Percentiles rank a stretch among this genome's conserved stretches.
Conservation (phyloP, 2,329 filamentous ascomycete genomes). For the Alternaria longipes region DNA sequence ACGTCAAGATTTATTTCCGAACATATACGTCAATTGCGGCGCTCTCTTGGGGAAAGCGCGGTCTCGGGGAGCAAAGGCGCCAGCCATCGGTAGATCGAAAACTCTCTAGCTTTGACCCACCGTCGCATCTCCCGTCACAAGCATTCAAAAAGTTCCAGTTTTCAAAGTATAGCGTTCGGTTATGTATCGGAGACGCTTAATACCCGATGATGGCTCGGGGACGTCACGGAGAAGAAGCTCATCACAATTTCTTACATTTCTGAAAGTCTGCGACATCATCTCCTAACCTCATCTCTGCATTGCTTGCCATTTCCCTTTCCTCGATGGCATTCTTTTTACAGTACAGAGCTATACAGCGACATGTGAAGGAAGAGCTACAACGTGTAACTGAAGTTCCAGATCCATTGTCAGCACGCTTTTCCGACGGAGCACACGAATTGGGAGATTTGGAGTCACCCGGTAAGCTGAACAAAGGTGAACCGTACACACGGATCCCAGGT, state of each 20-base stretch:
- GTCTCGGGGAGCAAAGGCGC: conserved; percentile 4
- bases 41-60: neutral
- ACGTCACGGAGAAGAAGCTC: conserved; percentile 10
- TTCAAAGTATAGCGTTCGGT: conserved; percentile 4
- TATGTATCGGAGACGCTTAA: neutral
- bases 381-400: conserved; percentile 7
- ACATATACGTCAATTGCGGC: neutral
- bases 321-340: conserved; percentile 16
- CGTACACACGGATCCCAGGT: conserved; percentile 9
- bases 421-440: neutral
- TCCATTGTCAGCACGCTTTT: neutral
- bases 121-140: conserved; percentile 1
- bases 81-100: conserved; percentile 2
- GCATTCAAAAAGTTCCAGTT: conserved; percentile 6
- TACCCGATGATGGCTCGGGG: neutral
- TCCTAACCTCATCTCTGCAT: neutral
- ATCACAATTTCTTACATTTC: neutral
- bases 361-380: conserved; percentile 10
- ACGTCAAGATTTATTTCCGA: neutral
- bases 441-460: neutral
- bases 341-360: conserved; percentile 1
- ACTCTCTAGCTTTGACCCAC: conserved; percentile 9
- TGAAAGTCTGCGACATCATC: neutral
- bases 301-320: neutral
- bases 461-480: conserved; percentile 2